Evolutionary conservation across 2,329 filamentous ascomycete species (phyloP).

Genomic region (Myriosclerotinia curreyana): DNA sequence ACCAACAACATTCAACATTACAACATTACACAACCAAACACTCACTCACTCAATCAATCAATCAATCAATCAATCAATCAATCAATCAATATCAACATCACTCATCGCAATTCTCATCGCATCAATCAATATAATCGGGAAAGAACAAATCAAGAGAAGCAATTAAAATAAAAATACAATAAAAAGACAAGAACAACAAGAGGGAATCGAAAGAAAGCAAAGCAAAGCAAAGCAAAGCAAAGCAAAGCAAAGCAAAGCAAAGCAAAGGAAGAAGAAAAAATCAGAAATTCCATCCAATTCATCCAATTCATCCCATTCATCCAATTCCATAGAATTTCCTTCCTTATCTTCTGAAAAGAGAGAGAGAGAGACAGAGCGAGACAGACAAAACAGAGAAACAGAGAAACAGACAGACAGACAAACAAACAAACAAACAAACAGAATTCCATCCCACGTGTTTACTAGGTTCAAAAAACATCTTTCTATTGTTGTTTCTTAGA

Average conservation of each 20-base stretch:
- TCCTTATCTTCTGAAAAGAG: neutral
- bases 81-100: neutral
- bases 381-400: neutral
- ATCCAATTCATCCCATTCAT: neutral
- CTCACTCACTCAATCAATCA: no score
- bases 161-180: no score
- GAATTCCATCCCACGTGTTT: conserved; percentile 20
- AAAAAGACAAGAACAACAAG: neutral
- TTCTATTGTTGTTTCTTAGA: conserved; percentile 17
- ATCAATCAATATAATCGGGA: neutral
- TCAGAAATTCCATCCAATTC: conserved; percentile 9
- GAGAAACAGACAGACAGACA: neutral
- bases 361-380: neutral
- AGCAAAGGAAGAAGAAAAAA: neutral
- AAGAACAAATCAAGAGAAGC: neutral
- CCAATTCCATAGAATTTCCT: conserved; percentile 20
- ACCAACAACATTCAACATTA: neutral
- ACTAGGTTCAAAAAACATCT: conserved; percentile 12
- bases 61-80: no score
- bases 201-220: neutral
- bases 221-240: neutral
- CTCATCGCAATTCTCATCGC: neutral
- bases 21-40: neutral
- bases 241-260: neutral
- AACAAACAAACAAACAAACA: no score